Percentiles rank a stretch among this genome's conserved stretches.
phyloP scores from a whole-genome alignment of 768 basidiomycete genomes.

The Suillus subalutaceus region DNA sequence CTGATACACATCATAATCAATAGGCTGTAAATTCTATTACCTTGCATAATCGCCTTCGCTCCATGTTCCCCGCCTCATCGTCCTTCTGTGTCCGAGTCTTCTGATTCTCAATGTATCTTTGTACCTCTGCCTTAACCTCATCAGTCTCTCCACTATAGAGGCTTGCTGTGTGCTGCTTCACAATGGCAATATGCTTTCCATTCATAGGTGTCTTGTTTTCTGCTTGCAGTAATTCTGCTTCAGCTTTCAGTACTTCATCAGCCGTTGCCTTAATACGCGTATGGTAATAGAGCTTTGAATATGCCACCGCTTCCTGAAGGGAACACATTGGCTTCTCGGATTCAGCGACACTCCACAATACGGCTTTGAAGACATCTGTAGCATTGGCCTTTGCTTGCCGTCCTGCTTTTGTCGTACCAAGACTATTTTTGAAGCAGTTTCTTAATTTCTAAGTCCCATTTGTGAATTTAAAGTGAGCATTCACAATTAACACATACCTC shows the following conservation, averaged over 20 bases:
- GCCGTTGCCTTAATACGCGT: background rate
- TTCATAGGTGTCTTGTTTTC: background rate
- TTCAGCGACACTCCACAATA: background rate
- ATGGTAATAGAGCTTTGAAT: conserved; percentile 4
- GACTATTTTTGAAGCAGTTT: too few relatives aligned
- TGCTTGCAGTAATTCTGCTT: background rate
- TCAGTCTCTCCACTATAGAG: background rate
- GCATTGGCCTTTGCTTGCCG: too few relatives aligned
- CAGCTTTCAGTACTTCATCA: background rate
- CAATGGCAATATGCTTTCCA: background rate
- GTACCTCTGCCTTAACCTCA: conserved; percentile 2
- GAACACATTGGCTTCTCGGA: background rate
- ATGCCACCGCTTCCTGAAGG: conserved; percentile 4
- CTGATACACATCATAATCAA: background rate
- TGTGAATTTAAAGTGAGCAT: too few relatives aligned
- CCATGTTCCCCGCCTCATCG: background rate
- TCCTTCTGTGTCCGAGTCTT: background rate
- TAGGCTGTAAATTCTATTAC: background rate
- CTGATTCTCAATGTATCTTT: background rate
- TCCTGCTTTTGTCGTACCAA: too few relatives aligned
- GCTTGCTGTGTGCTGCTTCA: background rate
- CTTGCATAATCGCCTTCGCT: background rate
- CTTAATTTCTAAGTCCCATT: too few relatives aligned
- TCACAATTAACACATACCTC: too few relatives aligned
- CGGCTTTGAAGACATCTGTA: background rate